Evolutionary conservation across 2,329 filamentous ascomycete genomes (phyloP).

Genomic region (Escovopsis sp.): DNA sequence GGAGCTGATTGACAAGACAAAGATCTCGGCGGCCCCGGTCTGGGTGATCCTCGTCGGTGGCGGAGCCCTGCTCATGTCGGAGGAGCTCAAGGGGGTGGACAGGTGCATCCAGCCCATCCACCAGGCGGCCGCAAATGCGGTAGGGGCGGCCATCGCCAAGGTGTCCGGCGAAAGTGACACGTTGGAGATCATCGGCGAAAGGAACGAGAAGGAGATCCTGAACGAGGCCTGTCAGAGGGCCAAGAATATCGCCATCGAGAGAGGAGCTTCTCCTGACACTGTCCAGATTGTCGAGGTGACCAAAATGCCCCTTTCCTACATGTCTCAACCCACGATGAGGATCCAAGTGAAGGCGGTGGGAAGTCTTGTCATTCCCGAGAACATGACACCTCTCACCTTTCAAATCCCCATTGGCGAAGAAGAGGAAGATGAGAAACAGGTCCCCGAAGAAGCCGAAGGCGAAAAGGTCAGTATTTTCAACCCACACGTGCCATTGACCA

Average conservation of each 20-base stretch:
- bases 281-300: conserved; percentile 32
- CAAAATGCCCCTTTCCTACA: conserved; percentile 24
- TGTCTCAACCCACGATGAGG: conserved; percentile 19
- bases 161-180: conserved; percentile 37
- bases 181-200: conserved; percentile 30
- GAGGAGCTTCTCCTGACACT: conserved; percentile 16
- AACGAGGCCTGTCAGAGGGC: conserved; percentile 23
- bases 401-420: conserved; percentile 2
- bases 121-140: conserved; percentile 42
- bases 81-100: conserved; percentile 32
- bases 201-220: conserved; percentile 22
- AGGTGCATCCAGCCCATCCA: conserved; percentile 35
- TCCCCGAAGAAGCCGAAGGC: conserved; percentile 10
- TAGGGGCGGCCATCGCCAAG: conserved; percentile 44
- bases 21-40: conserved; percentile 36
- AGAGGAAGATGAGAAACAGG: background rate
- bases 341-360: conserved; percentile 22
- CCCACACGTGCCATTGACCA: conserved; percentile 16
- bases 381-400: conserved; percentile 11
- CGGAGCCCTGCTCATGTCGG: conserved; percentile 36
- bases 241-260: conserved; percentile 16
- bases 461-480: conserved; percentile 16
- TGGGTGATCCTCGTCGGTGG: conserved; percentile 43
- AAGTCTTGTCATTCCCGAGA: conserved; percentile 15
- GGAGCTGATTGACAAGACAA: conserved; percentile 38